These are phyloP conservation scores for Vachellia collinsii DNA, from an alignment of 306 rosid genomes.

Conservation along the genomic window DNA sequence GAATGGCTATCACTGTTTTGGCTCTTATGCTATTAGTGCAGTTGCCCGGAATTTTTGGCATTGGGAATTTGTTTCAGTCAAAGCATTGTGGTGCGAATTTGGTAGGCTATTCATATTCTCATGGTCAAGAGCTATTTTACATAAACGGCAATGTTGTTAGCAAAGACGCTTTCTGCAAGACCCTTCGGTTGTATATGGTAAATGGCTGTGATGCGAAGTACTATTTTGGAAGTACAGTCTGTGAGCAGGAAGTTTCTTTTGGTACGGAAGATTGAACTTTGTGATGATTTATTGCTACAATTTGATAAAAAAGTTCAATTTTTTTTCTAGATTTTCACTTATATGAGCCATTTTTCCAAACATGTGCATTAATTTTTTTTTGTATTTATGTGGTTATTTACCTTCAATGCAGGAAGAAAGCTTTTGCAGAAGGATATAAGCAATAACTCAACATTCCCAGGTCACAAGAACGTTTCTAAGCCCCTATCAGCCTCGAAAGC, in stretches of 20 bases:
- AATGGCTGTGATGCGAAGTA: conserved; percentile 59
- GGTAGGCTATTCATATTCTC: conserved; percentile 49
- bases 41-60: conserved; percentile 51
- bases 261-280: conserved; percentile 48
- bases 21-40: conserved; percentile 52
- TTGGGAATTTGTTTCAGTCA: conserved; percentile 30
- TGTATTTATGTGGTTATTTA: conserved; percentile 49
- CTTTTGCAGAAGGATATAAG: conserved; percentile 49
- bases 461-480: conserved; percentile 3
- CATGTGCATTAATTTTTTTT: conserved; percentile 14
- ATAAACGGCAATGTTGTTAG: conserved; percentile 60
- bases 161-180: conserved; percentile 59
- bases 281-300: conserved; percentile 16
- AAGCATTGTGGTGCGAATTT: conserved; percentile 57
- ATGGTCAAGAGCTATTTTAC: conserved; percentile 58
- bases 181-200: conserved; percentile 55
- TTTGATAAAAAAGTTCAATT: conserved; percentile 6
- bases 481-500: conserved; percentile 29
- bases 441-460: conserved; percentile 32
- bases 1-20: conserved; percentile 49
- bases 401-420: conserved; percentile 60
- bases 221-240: conserved; percentile 45
- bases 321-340: conserved; percentile 19
- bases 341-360: not conserved
- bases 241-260: conserved; percentile 50